These are phyloP conservation scores for Penicillium sp. DNA, from an alignment of 2,329 filamentous ascomycete genomes.

Conservation along the genomic window DNA sequence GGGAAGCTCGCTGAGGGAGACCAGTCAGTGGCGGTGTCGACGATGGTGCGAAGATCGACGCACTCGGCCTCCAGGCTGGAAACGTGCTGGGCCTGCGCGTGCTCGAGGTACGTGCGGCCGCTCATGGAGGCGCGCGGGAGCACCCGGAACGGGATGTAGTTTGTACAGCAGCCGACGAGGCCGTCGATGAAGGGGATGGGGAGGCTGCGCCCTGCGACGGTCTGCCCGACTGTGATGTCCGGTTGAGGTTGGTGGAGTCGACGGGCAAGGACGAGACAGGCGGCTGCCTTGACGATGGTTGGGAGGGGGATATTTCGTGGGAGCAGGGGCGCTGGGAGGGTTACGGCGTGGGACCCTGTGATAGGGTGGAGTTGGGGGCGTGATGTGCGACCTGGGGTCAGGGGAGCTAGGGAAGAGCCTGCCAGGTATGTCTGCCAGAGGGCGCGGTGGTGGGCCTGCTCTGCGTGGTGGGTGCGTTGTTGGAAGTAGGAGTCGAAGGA, in stretches of 20 bases:
- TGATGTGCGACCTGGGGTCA: background rate
- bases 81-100: background rate
- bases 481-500: background rate
- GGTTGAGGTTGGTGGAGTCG: background rate
- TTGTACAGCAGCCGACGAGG: constrained; percentile 7
- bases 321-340: background rate
- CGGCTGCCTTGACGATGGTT: constrained; percentile 10
- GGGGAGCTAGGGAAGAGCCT: background rate
- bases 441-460: background rate
- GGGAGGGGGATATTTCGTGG: constrained; percentile 1
- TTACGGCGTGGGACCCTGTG: background rate
- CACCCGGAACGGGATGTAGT: constrained; percentile 8
- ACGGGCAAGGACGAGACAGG: background rate
- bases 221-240: constrained; percentile 12
- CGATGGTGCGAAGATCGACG: background rate
- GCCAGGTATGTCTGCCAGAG: background rate
- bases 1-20: background rate
- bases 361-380: background rate
- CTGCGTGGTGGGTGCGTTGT: background rate
- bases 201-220: constrained; percentile 8
- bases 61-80: background rate
- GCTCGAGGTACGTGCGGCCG: constrained; percentile 1
- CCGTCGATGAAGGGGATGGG: constrained; percentile 4
- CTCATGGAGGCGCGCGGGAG: constrained; percentile 2
- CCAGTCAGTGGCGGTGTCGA: constrained; percentile 4